Evolutionary conservation across 2,329 filamentous ascomycete species (phyloP).

Genomic region (Ophiostoma himal-ulmi): DNA sequence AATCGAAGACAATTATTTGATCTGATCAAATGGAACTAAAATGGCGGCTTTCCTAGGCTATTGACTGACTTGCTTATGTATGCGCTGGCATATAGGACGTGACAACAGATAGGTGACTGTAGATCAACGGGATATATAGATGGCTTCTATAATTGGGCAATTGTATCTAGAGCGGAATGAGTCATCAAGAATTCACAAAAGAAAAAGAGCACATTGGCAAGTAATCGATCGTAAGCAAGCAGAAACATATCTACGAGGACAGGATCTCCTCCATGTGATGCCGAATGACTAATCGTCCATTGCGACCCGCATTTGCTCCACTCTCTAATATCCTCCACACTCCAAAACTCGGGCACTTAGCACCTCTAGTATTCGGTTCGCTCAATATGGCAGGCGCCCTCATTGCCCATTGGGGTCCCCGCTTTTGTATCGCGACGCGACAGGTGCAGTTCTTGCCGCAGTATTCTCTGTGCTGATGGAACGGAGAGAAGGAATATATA

Average conservation of each 20-base stretch:
- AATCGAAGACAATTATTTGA: no score
- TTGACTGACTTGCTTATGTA: neutral
- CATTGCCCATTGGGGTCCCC: neutral
- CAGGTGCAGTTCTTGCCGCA: neutral
- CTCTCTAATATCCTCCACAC: neutral
- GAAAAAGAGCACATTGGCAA: neutral
- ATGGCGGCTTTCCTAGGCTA: neutral
- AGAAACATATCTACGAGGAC: neutral
- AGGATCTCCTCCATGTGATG: neutral
- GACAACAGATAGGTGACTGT: neutral
- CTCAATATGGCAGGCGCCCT: constrained; percentile 1
- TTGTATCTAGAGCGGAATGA: no score
- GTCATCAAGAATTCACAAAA: neutral
- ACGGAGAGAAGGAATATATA: neutral
- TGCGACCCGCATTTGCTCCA: neutral
- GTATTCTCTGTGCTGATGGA: neutral
- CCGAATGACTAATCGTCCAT: constrained; percentile 1
- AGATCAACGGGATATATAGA: neutral
- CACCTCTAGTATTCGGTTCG: no score
- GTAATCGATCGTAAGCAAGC: neutral
- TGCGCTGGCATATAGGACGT: neutral
- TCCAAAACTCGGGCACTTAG: neutral
- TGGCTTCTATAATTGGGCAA: no score
- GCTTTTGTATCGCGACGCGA: constrained; percentile 7
- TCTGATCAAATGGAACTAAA: neutral